A percentile compares a stretch with the other conserved stretches of the same genome.
phyloP scores from a whole-genome alignment of 768 basidiomycete genomes.

The Tricholoma saponaceum region DNA sequence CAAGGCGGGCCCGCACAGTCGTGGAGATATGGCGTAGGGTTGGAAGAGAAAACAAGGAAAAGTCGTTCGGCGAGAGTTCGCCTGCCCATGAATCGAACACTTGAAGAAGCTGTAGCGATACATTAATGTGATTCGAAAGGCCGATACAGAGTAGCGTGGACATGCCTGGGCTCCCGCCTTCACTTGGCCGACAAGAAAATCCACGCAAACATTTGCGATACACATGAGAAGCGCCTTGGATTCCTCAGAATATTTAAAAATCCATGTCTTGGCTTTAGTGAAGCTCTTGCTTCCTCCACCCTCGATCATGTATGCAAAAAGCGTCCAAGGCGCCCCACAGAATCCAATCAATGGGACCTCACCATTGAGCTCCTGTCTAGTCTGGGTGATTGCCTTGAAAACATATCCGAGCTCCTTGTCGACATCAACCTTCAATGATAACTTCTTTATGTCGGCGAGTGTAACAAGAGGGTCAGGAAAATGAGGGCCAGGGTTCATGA shows the following conservation, averaged over 20 bases:
- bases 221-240: conserved; percentile 71
- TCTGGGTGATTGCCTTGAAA: conserved; percentile 85
- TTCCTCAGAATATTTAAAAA: conserved; percentile 86
- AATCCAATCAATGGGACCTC: conserved; percentile 97
- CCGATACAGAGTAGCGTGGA: neutral
- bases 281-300: conserved; percentile 91
- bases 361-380: conserved; percentile 75
- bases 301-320: conserved; percentile 98
- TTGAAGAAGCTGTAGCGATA: conserved; percentile 71
- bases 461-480: conserved; percentile 84
- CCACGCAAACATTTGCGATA: conserved; percentile 87
- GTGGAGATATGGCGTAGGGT: conserved; percentile 68
- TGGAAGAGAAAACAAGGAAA: conserved; percentile 78
- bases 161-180: conserved; percentile 93
- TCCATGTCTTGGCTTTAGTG: conserved; percentile 90
- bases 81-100: conserved; percentile 97
- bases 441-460: conserved; percentile 66
- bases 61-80: conserved; percentile 88
- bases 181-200: conserved; percentile 89
- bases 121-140: neutral
- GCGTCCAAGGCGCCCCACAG: conserved; percentile 96
- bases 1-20: conserved; percentile 59
- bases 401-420: conserved; percentile 85
- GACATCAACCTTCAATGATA: conserved; percentile 68
- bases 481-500: conserved; percentile 90